phyloP scores from a whole-genome alignment of 768 basidiomycete species.

The Serendipita sp. region DNA sequence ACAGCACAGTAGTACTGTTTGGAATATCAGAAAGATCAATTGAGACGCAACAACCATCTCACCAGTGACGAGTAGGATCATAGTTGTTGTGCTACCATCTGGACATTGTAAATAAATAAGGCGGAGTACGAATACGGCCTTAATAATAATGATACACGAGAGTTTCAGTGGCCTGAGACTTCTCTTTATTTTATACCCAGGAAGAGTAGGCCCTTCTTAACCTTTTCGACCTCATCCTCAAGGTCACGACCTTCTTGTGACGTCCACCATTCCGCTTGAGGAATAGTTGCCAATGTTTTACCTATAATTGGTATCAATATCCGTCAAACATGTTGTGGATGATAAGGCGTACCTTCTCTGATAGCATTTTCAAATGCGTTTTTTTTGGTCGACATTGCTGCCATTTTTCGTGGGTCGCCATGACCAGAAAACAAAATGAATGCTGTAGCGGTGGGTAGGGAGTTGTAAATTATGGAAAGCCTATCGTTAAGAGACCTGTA shows the following conservation, averaged over 20 bases:
- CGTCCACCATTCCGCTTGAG: conserved; percentile 51
- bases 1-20: not conserved
- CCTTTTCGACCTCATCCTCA: conserved; percentile 63
- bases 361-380: conserved; percentile 53
- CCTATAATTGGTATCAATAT: conserved; percentile 17
- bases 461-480: conserved; percentile 42
- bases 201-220: conserved; percentile 73
- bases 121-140: not conserved
- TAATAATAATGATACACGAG: not conserved
- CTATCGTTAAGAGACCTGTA: conserved; percentile 43
- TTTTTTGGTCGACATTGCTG: conserved; percentile 52
- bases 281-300: conserved; percentile 32
- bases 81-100: not conserved
- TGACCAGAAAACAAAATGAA: conserved; percentile 80
- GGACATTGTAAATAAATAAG: not conserved
- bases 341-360: conserved; percentile 18
- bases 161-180: not conserved
- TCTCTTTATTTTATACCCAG: conserved; percentile 27
- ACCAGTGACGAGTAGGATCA: not conserved
- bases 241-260: conserved; percentile 58
- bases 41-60: not conserved
- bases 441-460: conserved; percentile 66
- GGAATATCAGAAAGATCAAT: not conserved
- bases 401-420: conserved; percentile 71
- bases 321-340: not conserved